Evolutionary conservation across 2,329 filamentous ascomycete species (phyloP), one percentile per base, ranked within the genome.

Genomic region (Tolypocladium tundrense): DNA sequence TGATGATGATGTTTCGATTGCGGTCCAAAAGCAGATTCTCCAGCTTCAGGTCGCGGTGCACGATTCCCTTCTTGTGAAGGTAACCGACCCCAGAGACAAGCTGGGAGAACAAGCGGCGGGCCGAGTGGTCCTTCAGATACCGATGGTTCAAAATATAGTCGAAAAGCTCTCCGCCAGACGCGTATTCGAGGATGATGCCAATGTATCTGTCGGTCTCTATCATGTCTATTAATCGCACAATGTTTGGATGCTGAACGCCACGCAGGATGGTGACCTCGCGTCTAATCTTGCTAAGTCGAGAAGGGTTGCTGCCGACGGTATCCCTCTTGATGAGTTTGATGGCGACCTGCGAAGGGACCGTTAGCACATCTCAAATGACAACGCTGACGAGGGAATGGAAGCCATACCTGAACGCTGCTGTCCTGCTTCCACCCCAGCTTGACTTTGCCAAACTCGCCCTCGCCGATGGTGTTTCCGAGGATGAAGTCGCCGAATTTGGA

Each of bases 1-100:
- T 99, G 69, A 99, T 99, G 75, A 99, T 99, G 69, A 99, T 97
- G 77, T 99, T 99, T 62, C 91, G 88, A 70, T 99, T 97, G 62
- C 93, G 88, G 74, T 99, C 94, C 55, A 99, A 81, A 42, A 99
- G 81, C 66, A 99, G 73, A 69, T 99, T 99, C 75, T 99, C 94
- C 53, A 99, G 80, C 75, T 99, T 99, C 64, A 99, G 76, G 75
- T 99, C 94, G 67, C 94, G 87, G 72, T 99, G 94, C 16, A 99
- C 94, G 65, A 99, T 99, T 60, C 94, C 94, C 76, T 96, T 97
- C 74, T 96, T 97, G 77, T 99, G 94, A 59, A 99, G 79, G 73
- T 99, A 99, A 41, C 94, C 94, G 13, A 99, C 94, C 48, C 94
- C 94, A 8, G 93, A 97, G 14, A 99, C 88, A 50, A 99, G 82